Evolutionary conservation across 441 rosid genomes (phyloP).

Genomic region (Adansonia rubrostipa): DNA sequence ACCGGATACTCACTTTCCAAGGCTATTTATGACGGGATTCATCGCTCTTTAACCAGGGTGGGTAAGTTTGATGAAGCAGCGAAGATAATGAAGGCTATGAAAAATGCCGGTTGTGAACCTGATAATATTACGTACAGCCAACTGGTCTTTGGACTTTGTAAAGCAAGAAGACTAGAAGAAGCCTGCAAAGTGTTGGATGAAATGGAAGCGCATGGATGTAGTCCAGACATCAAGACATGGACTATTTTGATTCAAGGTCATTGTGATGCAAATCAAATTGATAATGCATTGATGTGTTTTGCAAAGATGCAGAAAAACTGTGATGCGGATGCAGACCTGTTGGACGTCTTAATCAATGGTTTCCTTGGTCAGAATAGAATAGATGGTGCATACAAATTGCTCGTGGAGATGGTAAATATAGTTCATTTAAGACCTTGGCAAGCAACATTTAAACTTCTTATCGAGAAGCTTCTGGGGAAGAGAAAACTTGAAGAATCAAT

Average conservation of each 20-base stretch:
- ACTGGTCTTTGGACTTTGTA: slow-evolving; percentile 83
- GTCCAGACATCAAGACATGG: slow-evolving; percentile 85
- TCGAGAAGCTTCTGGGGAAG: slow-evolving; percentile 64
- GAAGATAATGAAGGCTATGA: slow-evolving; percentile 62
- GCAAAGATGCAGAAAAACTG: slow-evolving; percentile 59
- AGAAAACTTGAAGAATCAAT: slow-evolving; percentile 78
- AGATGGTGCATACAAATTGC: slow-evolving; percentile 67
- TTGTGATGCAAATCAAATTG: slow-evolving; percentile 64
- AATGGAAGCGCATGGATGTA: slow-evolving; percentile 71
- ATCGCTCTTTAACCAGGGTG: slow-evolving; percentile 65
- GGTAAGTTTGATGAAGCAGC: slow-evolving; percentile 76
- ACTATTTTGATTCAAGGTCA: slow-evolving; percentile 89
- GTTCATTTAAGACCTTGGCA: slow-evolving; percentile 74
- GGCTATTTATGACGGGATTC: slow-evolving; percentile 77
- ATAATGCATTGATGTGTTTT: slow-evolving; percentile 61
- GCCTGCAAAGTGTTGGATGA: slow-evolving; percentile 63
- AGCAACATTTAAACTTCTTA: slow-evolving; percentile 71
- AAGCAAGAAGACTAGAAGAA: slow-evolving; percentile 73
- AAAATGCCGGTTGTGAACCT: slow-evolving; percentile 68
- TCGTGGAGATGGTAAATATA: slow-evolving; percentile 59
- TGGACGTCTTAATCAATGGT: slow-evolving; percentile 66
- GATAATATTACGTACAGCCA: slow-evolving; percentile 91
- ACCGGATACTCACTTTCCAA: slow-evolving; percentile 63
- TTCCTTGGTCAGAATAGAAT: slow-evolving; percentile 61
- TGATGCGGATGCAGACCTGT: slow-evolving; percentile 63